Evolutionary conservation across 495 filamentous ascomycete species (phyloP).

Genomic region (Podospora pseudocomata): DNA sequence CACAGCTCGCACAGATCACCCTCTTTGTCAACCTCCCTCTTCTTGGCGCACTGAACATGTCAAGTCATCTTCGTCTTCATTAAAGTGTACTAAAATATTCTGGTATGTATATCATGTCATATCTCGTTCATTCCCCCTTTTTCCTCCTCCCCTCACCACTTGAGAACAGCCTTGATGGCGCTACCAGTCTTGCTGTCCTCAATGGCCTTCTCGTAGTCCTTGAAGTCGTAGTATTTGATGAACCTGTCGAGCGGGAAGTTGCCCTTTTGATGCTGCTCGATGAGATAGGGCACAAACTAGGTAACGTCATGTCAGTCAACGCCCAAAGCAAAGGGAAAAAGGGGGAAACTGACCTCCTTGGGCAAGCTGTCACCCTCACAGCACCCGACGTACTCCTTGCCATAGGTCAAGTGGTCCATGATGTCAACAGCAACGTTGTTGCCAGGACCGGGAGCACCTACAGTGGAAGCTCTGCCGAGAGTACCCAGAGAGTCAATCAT

Average conservation of each 20-base stretch:
- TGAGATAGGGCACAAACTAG: conserved; percentile 38
- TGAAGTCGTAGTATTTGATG: conserved; percentile 27
- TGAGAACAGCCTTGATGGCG: conserved; percentile 31
- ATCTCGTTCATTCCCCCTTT: not conserved
- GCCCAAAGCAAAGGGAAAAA: conserved; percentile 7
- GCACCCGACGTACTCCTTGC: conserved; percentile 35
- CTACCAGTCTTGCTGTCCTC: conserved; percentile 27
- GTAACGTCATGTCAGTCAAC: conserved; percentile 26
- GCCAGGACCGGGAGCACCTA: conserved; percentile 39
- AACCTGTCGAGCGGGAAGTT: conserved; percentile 44
- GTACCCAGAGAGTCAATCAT: conserved; percentile 22
- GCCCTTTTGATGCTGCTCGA: conserved; percentile 41
- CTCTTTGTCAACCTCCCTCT: not conserved
- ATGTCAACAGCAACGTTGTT: conserved; percentile 25
- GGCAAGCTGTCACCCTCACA: conserved; percentile 30
- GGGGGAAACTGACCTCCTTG: conserved; percentile 19
- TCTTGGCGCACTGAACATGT: not conserved
- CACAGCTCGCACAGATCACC: not conserved
- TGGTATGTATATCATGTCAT: not conserved
- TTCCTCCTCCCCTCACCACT: conserved; percentile 11
- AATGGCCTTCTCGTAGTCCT: conserved; percentile 27
- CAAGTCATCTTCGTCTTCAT: not conserved
- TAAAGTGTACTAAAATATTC: not conserved
- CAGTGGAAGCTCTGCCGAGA: conserved; percentile 40
- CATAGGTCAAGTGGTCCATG: conserved; percentile 28